A percentile compares a stretch with the other conserved stretches of the same genome.
These are phyloP conservation scores for Ophiocordyceps camponoti-leonardi DNA, from an alignment of 2,329 filamentous ascomycete genomes.

Conservation along the genomic window DNA sequence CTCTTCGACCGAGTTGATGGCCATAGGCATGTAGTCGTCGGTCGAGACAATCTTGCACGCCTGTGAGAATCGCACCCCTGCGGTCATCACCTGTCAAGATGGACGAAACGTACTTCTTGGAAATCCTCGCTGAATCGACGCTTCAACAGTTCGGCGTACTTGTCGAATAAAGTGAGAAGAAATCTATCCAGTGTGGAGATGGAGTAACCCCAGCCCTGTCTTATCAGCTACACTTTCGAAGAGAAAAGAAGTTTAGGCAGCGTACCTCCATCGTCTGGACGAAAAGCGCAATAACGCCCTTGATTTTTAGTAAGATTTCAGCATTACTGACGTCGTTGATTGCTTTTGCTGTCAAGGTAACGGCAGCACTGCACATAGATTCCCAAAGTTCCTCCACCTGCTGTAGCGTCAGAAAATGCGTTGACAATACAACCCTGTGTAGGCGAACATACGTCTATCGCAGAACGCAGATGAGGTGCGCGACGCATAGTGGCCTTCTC, in stretches of 20 bases:
- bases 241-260: not conserved
- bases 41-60: constrained; percentile 50
- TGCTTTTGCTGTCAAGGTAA: constrained; percentile 65
- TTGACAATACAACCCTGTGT: not conserved
- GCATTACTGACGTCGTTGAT: constrained; percentile 71
- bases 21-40: constrained; percentile 99
- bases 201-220: constrained; percentile 74
- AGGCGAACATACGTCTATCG: constrained; percentile 52
- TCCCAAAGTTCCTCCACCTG: constrained; percentile 97
- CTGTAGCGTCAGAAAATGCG: not conserved
- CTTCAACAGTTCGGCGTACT: constrained; percentile 84
- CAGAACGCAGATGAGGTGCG: constrained; percentile 64
- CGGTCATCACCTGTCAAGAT: not conserved
- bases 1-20: constrained; percentile 75
- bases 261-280: constrained; percentile 93
- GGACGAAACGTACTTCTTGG: constrained; percentile 48
- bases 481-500: constrained; percentile 86
- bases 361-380: constrained; percentile 83
- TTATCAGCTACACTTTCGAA: constrained; percentile 52
- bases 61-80: not conserved
- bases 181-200: constrained; percentile 69
- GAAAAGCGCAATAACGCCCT: constrained; percentile 81
- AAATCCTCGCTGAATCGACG: constrained; percentile 89
- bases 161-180: constrained; percentile 77
- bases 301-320: constrained; percentile 83